Conservation (phyloP, 179 eudicot genomes). For the Gypsophila paniculata region DNA sequence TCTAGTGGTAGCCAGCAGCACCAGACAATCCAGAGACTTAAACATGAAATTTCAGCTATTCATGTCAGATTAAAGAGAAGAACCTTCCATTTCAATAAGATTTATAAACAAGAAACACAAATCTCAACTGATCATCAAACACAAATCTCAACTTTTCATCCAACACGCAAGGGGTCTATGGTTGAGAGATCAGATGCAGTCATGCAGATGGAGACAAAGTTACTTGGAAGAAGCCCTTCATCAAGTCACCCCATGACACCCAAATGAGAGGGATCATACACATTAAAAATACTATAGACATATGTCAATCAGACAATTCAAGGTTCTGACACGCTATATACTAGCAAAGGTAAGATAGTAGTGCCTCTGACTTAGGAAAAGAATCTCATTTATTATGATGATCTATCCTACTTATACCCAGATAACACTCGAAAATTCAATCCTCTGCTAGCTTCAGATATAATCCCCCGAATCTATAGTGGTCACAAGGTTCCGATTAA, state of each 20-base stretch:
- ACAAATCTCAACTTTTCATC: conserved; percentile 4
- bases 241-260: conserved; percentile 2
- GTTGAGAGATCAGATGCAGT: conserved; percentile 5
- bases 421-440: neutral
- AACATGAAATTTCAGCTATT: conserved; percentile 21
- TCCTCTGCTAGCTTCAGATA: neutral
- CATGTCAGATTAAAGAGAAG: conserved; percentile 14
- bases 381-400: neutral
- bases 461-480: neutral
- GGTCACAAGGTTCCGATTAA: neutral
- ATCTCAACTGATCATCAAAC: conserved; percentile 1
- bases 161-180: conserved; percentile 1
- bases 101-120: neutral
- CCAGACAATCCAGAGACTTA: conserved; percentile 48
- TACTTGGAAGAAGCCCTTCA: conserved; percentile 1
- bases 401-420: neutral
- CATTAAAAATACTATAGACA: neutral
- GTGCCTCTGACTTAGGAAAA: neutral
- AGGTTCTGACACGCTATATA: neutral
- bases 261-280: neutral
- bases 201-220: neutral
- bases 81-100: conserved; percentile 3
- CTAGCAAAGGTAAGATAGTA: neutral
- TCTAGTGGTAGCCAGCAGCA: conserved; percentile 34
- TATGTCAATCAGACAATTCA: neutral